Evolutionary conservation across 2,329 filamentous ascomycete species (phyloP), one percentile per base, ranked within the genome.

Genomic region (Venturiaceae sp.): DNA sequence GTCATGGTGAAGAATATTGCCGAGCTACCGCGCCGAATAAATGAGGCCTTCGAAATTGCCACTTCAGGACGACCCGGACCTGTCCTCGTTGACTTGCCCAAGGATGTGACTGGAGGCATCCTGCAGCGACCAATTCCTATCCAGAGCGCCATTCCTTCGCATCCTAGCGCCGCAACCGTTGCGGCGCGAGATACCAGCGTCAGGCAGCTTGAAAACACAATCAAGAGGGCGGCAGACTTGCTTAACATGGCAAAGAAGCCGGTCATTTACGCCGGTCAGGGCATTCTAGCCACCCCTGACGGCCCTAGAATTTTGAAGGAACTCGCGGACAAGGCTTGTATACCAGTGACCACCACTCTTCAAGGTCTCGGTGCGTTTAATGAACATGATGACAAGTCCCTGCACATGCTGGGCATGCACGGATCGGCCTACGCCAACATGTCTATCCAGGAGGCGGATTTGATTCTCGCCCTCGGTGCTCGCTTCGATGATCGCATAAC

Each of bases 351-450:
- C 16, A 97, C 94, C 28, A 96, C 94, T 57, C 85, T 99, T 6
- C 92, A 96, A 68, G 94, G 92, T 66, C 83, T 99, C 8, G 94
- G 94, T 66, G 90, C 84, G 23, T 97, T 87, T 64, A 92, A 97
- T 67, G 94, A 97, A 77, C 82, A 94, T 13, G 90, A 97, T 68
- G 84, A 90, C 64, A 96, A 96, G 82, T 88, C 92, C 47, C 81
- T 97, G 55, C 92, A 97, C 77, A 99, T 99, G 94, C 84, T 97
- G 32, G 94, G 94, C 63, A 97, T 97, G 94, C 92, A 97, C 78
- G 94, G 94, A 61, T 88, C 92, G 8, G 92, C 91, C 7, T 99
- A 95, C 69, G 94, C 94, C 71, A 99, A 99, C 79, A 90, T 96
- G 87, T 85, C 94, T 16, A 96, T 99, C 79, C 92, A 99, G 75